Conservation (phyloP, 1,284 basidiomycete genomes). For the Fereydounia khargensis region DNA sequence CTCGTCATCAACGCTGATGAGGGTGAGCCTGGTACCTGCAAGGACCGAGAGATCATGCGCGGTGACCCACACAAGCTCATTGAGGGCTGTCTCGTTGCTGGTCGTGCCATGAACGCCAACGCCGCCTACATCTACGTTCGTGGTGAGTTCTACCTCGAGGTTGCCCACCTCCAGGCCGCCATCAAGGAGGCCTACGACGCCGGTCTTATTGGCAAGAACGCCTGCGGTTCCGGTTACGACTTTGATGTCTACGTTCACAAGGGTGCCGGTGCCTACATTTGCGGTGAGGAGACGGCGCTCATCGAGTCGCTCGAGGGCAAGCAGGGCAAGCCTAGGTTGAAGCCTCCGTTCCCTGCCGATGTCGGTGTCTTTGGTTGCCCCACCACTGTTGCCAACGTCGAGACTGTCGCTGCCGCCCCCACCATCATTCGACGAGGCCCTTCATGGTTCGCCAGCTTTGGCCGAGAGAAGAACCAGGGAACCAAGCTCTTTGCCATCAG, state of each 20-base stretch:
- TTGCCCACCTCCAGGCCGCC: conserved; percentile 85
- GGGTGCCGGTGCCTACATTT: conserved; percentile 96
- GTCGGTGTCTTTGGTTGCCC: conserved; percentile 96
- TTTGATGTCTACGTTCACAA: conserved; percentile 98
- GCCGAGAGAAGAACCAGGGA: conserved; percentile 86
- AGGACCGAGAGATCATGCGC: conserved; percentile 95
- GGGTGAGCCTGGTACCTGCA: conserved; percentile 98
- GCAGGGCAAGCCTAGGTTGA: conserved; percentile 94
- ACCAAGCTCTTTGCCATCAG: conserved; percentile 94
- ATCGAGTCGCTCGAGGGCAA: conserved; percentile 96
- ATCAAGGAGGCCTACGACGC: conserved; percentile 91
- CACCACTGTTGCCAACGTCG: conserved; percentile 95
- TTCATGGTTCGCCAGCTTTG: conserved; percentile 90
- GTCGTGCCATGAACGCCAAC: conserved; percentile 95
- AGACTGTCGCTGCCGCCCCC: conserved; percentile 94
- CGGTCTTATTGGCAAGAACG: conserved; percentile 87
- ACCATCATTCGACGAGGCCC: conserved; percentile 90
- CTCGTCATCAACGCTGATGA: conserved; percentile 98
- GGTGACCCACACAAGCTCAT: conserved; percentile 98
- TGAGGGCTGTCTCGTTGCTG: conserved; percentile 95
- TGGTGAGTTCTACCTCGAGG: conserved; percentile 96
- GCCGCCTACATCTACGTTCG: conserved; percentile 99
- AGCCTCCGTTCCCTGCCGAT: conserved; percentile 99
- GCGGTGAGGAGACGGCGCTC: conserved; percentile 95
- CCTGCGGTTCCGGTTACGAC: conserved; percentile 85